Percentiles rank a stretch among this genome's conserved stretches.
Evolutionary conservation across 345 rosid genomes (phyloP).

Genomic region (Arabidopsis arenosa): DNA sequence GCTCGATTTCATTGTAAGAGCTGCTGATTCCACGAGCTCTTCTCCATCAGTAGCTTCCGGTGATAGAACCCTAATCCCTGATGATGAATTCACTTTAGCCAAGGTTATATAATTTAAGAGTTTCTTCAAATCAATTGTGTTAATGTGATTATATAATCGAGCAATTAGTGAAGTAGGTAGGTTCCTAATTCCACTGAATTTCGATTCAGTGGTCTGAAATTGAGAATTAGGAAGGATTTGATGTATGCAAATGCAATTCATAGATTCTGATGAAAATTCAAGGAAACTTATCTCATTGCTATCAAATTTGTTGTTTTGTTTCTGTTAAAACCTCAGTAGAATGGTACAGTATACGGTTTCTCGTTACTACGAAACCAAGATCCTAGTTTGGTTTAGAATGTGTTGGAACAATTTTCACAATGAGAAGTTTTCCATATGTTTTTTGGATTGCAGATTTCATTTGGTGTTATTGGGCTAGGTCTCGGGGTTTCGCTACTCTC

Average conservation of each 20-base stretch:
- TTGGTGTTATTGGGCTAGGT: conserved; percentile 88
- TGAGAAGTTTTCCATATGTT: background rate
- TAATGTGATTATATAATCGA: too few species aligned
- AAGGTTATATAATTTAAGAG: conserved; percentile 53
- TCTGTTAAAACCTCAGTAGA: too few species aligned
- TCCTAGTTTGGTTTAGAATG: background rate
- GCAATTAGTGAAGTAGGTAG: too few species aligned
- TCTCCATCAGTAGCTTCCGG: conserved; percentile 48
- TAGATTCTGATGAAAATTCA: background rate
- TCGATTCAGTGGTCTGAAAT: background rate
- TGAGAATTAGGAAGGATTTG: conserved; percentile 3
- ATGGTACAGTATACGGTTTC: too few species aligned
- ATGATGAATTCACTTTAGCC: conserved; percentile 78
- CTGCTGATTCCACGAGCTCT: conserved; percentile 78
- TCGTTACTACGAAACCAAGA: too few species aligned
- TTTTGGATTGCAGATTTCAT: conserved; percentile 69
- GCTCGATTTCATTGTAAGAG: conserved; percentile 48
- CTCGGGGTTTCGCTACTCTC: conserved; percentile 78
- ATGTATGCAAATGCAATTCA: background rate
- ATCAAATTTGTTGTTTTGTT: background rate
- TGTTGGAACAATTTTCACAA: background rate
- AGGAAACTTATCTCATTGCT: background rate
- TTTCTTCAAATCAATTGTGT: background rate
- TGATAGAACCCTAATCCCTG: conserved; percentile 59
- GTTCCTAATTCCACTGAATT: too few species aligned